Evolutionary conservation across 768 basidiomycete genomes (phyloP).

Genomic region (Lactarius quietus): DNA sequence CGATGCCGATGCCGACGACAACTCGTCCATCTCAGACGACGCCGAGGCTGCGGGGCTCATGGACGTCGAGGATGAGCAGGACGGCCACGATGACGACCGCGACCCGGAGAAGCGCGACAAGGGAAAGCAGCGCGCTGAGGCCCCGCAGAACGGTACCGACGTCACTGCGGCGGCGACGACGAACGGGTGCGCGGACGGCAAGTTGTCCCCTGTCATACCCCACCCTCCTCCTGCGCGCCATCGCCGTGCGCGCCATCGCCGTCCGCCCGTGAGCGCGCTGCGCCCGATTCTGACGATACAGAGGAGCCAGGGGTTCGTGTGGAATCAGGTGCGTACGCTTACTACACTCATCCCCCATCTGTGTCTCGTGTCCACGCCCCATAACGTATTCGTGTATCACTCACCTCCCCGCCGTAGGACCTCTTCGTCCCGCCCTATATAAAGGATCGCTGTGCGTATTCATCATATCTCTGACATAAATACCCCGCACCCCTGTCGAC

Average conservation of each 20-base stretch:
- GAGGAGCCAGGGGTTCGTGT: constrained; percentile 83
- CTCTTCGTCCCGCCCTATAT: constrained; percentile 86
- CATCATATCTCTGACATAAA: constrained; percentile 18
- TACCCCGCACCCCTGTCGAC: constrained; percentile 26
- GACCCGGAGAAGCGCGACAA: constrained; percentile 23
- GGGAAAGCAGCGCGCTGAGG: constrained; percentile 77
- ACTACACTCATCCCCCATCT: background rate
- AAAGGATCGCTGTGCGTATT: constrained; percentile 79
- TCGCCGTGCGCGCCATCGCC: constrained; percentile 40
- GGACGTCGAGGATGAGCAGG: constrained; percentile 23
- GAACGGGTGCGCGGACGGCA: constrained; percentile 11
- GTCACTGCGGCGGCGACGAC: background rate
- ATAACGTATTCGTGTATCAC: constrained; percentile 6
- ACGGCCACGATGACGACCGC: background rate
- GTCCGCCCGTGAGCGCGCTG: constrained; percentile 55
- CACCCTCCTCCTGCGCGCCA: constrained; percentile 45
- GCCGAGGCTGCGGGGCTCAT: constrained; percentile 32
- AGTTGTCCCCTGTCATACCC: constrained; percentile 29
- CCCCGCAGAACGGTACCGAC: constrained; percentile 41
- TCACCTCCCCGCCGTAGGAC: constrained; percentile 45
- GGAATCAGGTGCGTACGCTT: constrained; percentile 68
- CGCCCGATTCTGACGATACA: constrained; percentile 86
- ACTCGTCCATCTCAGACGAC: constrained; percentile 34
- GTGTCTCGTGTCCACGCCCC: background rate
- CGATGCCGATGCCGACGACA: constrained; percentile 47